Evolutionary conservation across 805 yeast genomes (phyloP).

Genomic region (Kregervanrija delftensis): DNA sequence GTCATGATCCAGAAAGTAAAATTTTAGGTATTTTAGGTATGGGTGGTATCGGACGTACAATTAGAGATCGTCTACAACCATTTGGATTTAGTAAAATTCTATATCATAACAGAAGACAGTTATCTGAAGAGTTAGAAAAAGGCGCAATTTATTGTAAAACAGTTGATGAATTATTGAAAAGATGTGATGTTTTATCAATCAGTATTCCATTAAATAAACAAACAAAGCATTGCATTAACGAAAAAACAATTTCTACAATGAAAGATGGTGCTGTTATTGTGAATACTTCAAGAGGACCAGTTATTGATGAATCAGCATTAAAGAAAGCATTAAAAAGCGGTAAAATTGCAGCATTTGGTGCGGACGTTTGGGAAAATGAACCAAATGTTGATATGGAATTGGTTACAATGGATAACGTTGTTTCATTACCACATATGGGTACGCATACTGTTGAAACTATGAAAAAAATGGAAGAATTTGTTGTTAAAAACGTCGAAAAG

Average conservation of each 20-base stretch:
- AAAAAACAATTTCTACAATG: slow-evolving; percentile 55
- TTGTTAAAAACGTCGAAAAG: slow-evolving; percentile 58
- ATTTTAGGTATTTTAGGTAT: slow-evolving; percentile 76
- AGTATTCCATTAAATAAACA: slow-evolving; percentile 69
- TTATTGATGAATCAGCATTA: slow-evolving; percentile 60
- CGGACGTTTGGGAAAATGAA: slow-evolving; percentile 73
- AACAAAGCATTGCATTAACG: slow-evolving; percentile 66
- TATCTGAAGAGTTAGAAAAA: slow-evolving; percentile 55
- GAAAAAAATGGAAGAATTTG: slow-evolving; percentile 72
- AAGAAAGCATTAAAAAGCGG: slow-evolving; percentile 52
- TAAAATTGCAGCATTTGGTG: slow-evolving; percentile 59
- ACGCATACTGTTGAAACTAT: slow-evolving; percentile 73
- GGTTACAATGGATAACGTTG: slow-evolving; percentile 56
- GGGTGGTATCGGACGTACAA: slow-evolving; percentile 87
- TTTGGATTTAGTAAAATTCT: slow-evolving; percentile 69
- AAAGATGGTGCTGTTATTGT: slow-evolving; percentile 73
- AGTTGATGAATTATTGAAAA: slow-evolving; percentile 57
- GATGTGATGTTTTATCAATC: slow-evolving; percentile 65
- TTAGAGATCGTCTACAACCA: slow-evolving; percentile 62
- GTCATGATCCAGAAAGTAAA: slow-evolving; percentile 71
- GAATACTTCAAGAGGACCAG: slow-evolving; percentile 87
- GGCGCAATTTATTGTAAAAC: slow-evolving; percentile 61
- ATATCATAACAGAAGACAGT: slow-evolving; percentile 62
- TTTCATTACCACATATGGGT: slow-evolving; percentile 85
- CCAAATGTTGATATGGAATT: slow-evolving; percentile 65